Evolutionary conservation across 805 yeast genomes (phyloP), one percentile per base, ranked within the genome.

Genomic region (Candida boidinii): DNA sequence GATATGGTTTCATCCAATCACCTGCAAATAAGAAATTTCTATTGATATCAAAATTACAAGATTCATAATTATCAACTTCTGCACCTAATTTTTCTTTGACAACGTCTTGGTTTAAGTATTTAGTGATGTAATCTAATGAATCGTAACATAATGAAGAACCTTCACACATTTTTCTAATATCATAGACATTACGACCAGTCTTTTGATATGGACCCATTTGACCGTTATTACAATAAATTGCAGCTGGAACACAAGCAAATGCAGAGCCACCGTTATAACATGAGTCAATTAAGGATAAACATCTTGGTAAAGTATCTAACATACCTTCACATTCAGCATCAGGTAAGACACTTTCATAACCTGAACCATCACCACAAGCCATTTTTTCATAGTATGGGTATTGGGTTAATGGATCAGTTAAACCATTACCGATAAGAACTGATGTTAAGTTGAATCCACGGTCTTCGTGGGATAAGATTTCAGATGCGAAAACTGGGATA

Each of bases 281-380:
- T 5, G 73, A 58, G 41, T 76, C 65, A 41, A 76, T 76, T 45
- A 82, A 60, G 1, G 69, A 56, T 37, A 68, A 60, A 58, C 94
- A 84, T 47, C 81, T 69, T 40, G 83, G 80, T 33, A 76, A 61
- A n/a, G 70, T 60, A 17, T 59, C 63, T 21, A 60, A 51, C 87
- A 84, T 81, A 29, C 64, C 59, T 21, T 70, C 68, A 62, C 95
- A 85, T 40, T 73, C 75, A 34, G 71, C 76, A n/a, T 76, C 77
- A 13, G 71, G 62, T 42, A 86, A 64, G 3, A 86, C 86, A 13
- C 88, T 64, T 14, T 79, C 79, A 48, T 76, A 76, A 5, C 95
- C 96, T 10, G 51, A 51, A 43, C 95, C 94, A 44, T 70, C 54
- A 34, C 95, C 92, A 59, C 97, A 90, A 4, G 94, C 94, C 96